Conservation (phyloP, 129 eudicot genomes). For the Ambrosia trifida region DNA sequence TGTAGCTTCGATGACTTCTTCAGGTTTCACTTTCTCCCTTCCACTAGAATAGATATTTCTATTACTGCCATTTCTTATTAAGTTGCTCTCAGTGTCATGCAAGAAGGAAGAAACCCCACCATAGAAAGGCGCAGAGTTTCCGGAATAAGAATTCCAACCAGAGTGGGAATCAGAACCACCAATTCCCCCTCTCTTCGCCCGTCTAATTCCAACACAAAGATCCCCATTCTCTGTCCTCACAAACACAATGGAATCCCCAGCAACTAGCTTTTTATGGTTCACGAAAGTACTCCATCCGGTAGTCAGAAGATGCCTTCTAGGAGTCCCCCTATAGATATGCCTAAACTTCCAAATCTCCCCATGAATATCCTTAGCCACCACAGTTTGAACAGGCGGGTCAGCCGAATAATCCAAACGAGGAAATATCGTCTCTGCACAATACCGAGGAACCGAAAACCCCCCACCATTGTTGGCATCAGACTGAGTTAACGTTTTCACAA, state of each 20-base stretch:
- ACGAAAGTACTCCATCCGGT: constrained; percentile 90
- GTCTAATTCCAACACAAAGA: constrained; percentile 72
- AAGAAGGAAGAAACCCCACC: constrained; percentile 53
- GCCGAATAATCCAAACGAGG: constrained; percentile 70
- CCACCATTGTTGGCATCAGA: constrained; percentile 93
- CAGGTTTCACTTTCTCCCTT: constrained; percentile 62
- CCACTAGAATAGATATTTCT: constrained; percentile 35
- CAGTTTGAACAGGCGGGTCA: constrained; percentile 78
- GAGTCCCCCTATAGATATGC: constrained; percentile 83
- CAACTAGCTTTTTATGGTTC: constrained; percentile 72
- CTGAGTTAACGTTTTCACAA: constrained; percentile 72
- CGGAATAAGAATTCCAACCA: constrained; percentile 64
- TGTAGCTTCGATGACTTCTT: constrained; percentile 69
- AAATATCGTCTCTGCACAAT: constrained; percentile 80
- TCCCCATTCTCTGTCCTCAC: constrained; percentile 75
- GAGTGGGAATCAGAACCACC: constrained; percentile 47
- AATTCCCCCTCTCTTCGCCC: constrained; percentile 61
- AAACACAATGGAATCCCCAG: constrained; percentile 81
- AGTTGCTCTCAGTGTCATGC: constrained; percentile 63
- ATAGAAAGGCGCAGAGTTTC: constrained; percentile 43
- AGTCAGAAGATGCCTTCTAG: constrained; percentile 77
- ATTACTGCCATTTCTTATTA: constrained; percentile 38
- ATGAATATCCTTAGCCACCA: constrained; percentile 70
- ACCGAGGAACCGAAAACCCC: constrained; percentile 78
- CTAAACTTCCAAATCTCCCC: constrained; percentile 77